A percentile compares a stretch with the other conserved stretches of the same genome.
Conservation (phyloP, 1,284 basidiomycete species). For the Xanthoconium separans region DNA sequence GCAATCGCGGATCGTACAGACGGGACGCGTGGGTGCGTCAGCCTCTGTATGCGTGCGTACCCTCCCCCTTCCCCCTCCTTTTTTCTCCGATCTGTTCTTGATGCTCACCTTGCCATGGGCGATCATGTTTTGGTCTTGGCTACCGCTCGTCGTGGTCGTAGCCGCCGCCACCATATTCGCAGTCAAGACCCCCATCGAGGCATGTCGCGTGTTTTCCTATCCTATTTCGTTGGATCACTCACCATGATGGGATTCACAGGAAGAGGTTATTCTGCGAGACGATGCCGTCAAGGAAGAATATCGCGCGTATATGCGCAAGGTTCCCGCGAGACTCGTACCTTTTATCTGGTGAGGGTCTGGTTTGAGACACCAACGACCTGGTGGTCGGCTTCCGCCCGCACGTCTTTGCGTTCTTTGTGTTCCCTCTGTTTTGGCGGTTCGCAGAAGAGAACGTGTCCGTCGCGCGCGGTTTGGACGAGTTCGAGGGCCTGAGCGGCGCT, state of each 20-base stretch:
- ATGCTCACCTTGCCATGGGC: constrained; percentile 4
- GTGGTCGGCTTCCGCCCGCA: constrained; percentile 26
- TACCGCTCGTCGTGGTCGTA: constrained; percentile 18
- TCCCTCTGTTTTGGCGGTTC: constrained; percentile 46
- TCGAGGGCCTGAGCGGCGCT: constrained; percentile 61
- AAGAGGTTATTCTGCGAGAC: background rate
- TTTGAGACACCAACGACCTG: constrained; percentile 26
- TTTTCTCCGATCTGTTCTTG: constrained; percentile 2
- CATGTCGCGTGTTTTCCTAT: background rate
- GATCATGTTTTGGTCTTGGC: constrained; percentile 30
- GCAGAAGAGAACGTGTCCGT: constrained; percentile 59
- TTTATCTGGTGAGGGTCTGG: background rate
- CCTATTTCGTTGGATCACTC: background rate
- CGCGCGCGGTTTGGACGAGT: constrained; percentile 71
- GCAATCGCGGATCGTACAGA: constrained; percentile 21
- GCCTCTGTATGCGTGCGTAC: constrained; percentile 25
- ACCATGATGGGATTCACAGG: background rate
- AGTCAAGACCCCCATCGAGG: constrained; percentile 33
- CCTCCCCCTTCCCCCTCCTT: too few relatives aligned
- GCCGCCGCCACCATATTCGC: constrained; percentile 7
- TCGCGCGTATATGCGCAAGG: background rate
- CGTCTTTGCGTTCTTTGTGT: constrained; percentile 39
- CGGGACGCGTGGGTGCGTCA: constrained; percentile 29
- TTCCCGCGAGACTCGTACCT: background rate
- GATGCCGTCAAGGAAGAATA: background rate